Evolutionary conservation across 768 basidiomycete species (phyloP).

Genomic region (Boletus insuetus): DNA sequence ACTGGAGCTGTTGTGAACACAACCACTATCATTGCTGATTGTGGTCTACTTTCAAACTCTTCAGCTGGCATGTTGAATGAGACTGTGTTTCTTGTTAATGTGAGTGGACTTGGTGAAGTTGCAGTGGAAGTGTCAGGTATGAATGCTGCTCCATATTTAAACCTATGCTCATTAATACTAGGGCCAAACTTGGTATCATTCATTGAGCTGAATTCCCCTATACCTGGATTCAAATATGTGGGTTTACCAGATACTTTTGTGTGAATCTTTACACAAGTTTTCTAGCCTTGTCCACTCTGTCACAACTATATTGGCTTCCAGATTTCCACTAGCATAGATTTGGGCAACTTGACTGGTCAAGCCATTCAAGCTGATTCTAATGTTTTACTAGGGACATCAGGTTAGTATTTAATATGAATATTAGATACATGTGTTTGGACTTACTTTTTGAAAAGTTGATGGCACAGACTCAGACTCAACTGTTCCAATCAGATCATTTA

Average conservation of each 20-base stretch:
- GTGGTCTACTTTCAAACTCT: conserved; percentile 12
- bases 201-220: too few relatives aligned
- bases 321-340: not conserved
- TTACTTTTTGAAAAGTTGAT: not conserved
- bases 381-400: not conserved
- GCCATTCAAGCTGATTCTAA: not conserved
- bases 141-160: not conserved
- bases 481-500: not conserved
- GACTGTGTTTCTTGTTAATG: not conserved
- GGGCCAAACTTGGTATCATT: not conserved
- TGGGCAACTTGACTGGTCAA: conserved; percentile 1
- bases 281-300: not conserved
- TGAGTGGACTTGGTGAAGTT: conserved; percentile 6
- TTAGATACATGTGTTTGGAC: not conserved
- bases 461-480: not conserved
- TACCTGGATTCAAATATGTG: not conserved
- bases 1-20: conserved; percentile 14
- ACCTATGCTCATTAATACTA: not conserved
- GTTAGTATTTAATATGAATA: not conserved
- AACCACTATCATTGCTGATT: conserved; percentile 13
- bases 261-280: not conserved
- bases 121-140: not conserved
- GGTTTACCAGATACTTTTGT: not conserved
- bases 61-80: not conserved
- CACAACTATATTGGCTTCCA: not conserved